Evolutionary conservation across 805 yeast species (phyloP).

Genomic region (Alloascoidea hylecoeti): DNA sequence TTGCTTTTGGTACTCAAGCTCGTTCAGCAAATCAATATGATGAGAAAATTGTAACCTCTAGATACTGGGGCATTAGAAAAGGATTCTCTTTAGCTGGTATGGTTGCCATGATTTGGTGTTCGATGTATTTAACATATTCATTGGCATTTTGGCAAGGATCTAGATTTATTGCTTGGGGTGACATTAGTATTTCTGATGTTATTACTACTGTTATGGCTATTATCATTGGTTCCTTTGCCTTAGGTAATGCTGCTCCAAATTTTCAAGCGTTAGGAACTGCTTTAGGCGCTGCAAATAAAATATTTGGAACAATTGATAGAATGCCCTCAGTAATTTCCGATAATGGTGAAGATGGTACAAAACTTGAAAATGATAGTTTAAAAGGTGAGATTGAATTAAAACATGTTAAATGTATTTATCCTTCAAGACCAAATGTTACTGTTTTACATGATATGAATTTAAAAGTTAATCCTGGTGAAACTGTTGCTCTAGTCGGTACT

Average conservation of each 20-base stretch:
- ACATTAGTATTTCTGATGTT: slow-evolving; percentile 1
- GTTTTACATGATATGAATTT: slow-evolving; percentile 13
- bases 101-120: slow-evolving; percentile 4
- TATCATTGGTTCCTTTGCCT: slow-evolving; percentile 3
- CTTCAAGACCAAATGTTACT: slow-evolving; percentile 16
- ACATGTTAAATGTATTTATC: slow-evolving; percentile 14
- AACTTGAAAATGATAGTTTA: neutral
- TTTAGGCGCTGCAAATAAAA: slow-evolving; percentile 4
- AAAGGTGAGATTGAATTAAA: slow-evolving; percentile 23
- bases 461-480: slow-evolving; percentile 3
- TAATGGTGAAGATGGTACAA: neutral
- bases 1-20: slow-evolving; percentile 16
- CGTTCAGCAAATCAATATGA: slow-evolving; percentile 2
- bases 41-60: neutral
- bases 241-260: slow-evolving; percentile 4
- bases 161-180: slow-evolving; percentile 3
- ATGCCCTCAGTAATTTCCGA: slow-evolving; percentile 3
- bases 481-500: slow-evolving; percentile 34
- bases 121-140: slow-evolving; percentile 4
- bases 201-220: slow-evolving; percentile 5
- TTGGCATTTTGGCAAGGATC: slow-evolving; percentile 6
- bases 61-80: slow-evolving; percentile 3
- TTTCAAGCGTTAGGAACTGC: slow-evolving; percentile 3
- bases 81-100: slow-evolving; percentile 3
- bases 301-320: slow-evolving; percentile 4